Conservation (phyloP, 139 green algal species). For the Micromonas pusilla region DNA sequence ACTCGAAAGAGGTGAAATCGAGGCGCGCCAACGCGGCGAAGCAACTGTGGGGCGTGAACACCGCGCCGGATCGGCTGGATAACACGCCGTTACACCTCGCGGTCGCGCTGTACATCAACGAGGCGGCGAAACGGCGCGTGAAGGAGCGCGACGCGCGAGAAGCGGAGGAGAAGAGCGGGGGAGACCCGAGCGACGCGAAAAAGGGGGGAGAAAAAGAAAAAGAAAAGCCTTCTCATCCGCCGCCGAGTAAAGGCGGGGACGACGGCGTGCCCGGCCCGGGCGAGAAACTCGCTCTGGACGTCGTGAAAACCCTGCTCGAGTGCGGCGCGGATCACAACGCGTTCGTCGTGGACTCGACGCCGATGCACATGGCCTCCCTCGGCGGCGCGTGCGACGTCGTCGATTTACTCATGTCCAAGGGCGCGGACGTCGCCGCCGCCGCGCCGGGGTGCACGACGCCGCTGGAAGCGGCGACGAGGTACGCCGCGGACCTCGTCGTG, state of each 20-base stretch:
- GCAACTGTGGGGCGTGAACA: not conserved
- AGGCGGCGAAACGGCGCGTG: not conserved
- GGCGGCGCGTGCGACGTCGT: not conserved
- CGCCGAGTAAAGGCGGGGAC: not conserved
- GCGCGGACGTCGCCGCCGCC: not conserved
- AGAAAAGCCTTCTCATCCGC: not conserved
- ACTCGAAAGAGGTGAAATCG: not conserved
- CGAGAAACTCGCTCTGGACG: not conserved
- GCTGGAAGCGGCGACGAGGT: not conserved
- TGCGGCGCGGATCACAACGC: not conserved
- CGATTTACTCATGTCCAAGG: not conserved
- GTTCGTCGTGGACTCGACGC: not conserved
- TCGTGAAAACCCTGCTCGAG: not conserved
- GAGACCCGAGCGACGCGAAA: not conserved
- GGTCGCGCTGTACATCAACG: not conserved
- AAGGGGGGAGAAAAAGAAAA: too few relatives aligned
- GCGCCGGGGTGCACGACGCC: not conserved
- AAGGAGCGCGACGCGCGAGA: not conserved
- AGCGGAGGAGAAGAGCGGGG: not conserved
- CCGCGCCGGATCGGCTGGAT: not conserved
- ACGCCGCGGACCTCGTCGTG: not conserved
- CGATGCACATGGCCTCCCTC: not conserved
- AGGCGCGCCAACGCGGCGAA: not conserved
- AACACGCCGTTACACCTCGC: not conserved
- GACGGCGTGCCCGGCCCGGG: not conserved